These are phyloP conservation scores for Salvia splendens DNA, from an alignment of 257 asterid genomes.

Conservation along the genomic window DNA sequence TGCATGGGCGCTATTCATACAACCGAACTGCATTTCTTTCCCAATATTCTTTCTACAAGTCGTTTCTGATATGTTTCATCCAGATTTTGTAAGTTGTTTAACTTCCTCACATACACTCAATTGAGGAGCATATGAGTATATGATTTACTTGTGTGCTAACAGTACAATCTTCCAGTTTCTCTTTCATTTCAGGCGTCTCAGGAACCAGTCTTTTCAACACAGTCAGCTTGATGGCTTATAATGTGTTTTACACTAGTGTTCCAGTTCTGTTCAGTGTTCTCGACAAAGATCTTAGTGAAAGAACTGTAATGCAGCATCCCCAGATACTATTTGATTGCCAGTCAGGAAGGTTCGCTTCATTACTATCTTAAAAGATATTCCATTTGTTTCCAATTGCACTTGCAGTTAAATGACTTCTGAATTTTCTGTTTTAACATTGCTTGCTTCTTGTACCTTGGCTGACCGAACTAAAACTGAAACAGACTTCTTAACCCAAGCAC, in stretches of 20 bases:
- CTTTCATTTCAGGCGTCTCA: conserved; percentile 94
- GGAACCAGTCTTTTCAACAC: conserved; percentile 98
- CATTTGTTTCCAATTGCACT: conserved; percentile 31
- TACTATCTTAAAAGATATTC: conserved; percentile 25
- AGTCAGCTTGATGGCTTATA: conserved; percentile 95
- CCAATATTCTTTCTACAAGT: conserved; percentile 96
- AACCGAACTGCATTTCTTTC: conserved; percentile 97
- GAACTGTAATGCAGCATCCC: conserved; percentile 96
- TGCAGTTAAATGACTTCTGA: conserved; percentile 10
- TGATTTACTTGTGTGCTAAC: conserved; percentile 47
- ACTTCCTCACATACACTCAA: conserved; percentile 22
- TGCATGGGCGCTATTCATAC: conserved; percentile 97
- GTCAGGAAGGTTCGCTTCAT: conserved; percentile 78
- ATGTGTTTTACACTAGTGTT: conserved; percentile 94
- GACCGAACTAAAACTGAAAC: conserved; percentile 40
- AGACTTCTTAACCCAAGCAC: conserved; percentile 99
- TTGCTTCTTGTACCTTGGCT: conserved; percentile 28
- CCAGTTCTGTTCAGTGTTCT: conserved; percentile 90
- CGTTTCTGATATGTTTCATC: conserved; percentile 89
- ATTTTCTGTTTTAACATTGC: conserved; percentile 5
- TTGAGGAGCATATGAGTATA: conserved; percentile 24
- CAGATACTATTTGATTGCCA: conserved; percentile 94
- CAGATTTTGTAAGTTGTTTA: conserved; percentile 87
- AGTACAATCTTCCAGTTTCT: conserved; percentile 64
- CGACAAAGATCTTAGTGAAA: conserved; percentile 93